phyloP scores from a whole-genome alignment of 108 stramenopile species.

The Pelagomonas calceolata region DNA sequence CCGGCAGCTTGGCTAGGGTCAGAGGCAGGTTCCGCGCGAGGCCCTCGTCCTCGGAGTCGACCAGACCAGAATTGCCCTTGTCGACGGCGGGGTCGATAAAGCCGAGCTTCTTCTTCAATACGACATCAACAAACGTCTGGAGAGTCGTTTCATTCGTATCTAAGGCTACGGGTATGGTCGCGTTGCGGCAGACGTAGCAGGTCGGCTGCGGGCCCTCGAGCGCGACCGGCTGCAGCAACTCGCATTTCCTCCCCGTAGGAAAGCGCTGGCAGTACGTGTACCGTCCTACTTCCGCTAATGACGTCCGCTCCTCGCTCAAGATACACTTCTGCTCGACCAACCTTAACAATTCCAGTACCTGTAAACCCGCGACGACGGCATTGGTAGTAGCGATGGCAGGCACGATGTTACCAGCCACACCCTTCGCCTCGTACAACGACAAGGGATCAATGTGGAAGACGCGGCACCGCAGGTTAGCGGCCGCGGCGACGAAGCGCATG shows the following conservation, averaged over 20 bases:
- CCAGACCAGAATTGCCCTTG: background rate
- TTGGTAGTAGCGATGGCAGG: slow-evolving; percentile 99
- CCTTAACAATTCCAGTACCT: slow-evolving; percentile 61
- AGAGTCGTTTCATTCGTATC: slow-evolving; percentile 66
- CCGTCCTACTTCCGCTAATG: slow-evolving; percentile 42
- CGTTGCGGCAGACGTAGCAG: slow-evolving; percentile 85
- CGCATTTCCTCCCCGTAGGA: slow-evolving; percentile 53
- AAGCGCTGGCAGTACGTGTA: slow-evolving; percentile 65
- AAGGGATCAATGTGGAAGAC: slow-evolving; percentile 76
- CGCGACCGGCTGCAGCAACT: slow-evolving; percentile 55
- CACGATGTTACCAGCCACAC: slow-evolving; percentile 98
- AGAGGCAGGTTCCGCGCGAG: slow-evolving; percentile 44
- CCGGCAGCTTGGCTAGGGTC: slow-evolving; percentile 44
- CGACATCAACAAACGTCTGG: slow-evolving; percentile 39
- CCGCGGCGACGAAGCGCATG: slow-evolving; percentile 90
- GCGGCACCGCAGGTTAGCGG: slow-evolving; percentile 77
- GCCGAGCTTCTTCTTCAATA: slow-evolving; percentile 64
- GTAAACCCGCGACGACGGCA: slow-evolving; percentile 90
- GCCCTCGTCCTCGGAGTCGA: slow-evolving; percentile 23
- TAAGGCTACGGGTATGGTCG: slow-evolving; percentile 47
- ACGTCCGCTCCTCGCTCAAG: background rate
- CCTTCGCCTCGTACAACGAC: slow-evolving; percentile 68
- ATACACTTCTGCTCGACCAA: slow-evolving; percentile 21
- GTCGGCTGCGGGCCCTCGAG: slow-evolving; percentile 63
- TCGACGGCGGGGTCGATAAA: slow-evolving; percentile 63